phyloP scores from a whole-genome alignment of 177 flowering plant species.

The Tripterygium wilfordii region DNA sequence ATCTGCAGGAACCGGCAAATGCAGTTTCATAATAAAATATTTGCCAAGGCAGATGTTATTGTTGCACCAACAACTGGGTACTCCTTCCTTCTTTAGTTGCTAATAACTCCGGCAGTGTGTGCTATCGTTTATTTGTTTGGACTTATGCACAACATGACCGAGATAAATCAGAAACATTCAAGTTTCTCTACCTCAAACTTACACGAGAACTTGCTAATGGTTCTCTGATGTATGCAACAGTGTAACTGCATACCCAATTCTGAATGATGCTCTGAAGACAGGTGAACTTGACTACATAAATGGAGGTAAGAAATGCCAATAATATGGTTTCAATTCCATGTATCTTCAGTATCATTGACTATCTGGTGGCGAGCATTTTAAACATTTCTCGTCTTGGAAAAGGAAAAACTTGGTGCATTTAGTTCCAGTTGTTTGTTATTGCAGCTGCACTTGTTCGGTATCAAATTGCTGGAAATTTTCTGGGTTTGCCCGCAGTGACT shows the following conservation, averaged over 20 bases:
- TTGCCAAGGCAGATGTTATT: constrained; percentile 73
- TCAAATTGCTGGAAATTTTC: constrained; percentile 81
- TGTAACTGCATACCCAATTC: constrained; percentile 77
- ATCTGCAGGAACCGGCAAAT: constrained; percentile 65
- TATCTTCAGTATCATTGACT: too few species aligned
- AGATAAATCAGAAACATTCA: too few species aligned
- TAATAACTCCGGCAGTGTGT: background rate
- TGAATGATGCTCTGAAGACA: constrained; percentile 51
- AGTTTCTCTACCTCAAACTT: too few species aligned
- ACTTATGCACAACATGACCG: too few species aligned
- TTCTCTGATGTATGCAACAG: constrained; percentile 40
- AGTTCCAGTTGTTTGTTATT: constrained; percentile 13
- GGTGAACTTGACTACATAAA: constrained; percentile 94
- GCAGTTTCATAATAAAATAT: constrained; percentile 58
- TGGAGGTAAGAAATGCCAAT: too few species aligned
- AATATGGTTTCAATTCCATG: too few species aligned
- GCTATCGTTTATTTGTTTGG: too few species aligned
- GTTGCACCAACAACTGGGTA: constrained; percentile 93
- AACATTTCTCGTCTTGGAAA: too few species aligned
- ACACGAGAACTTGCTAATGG: too few species aligned
- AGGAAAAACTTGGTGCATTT: too few species aligned
- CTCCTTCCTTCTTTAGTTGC: background rate
- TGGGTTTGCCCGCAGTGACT: constrained; percentile 89
- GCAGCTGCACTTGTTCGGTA: constrained; percentile 90
- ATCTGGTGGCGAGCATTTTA: too few species aligned